These are phyloP conservation scores for Closterium sp. DNA, from an alignment of 139 green algal genomes.

Conservation along the genomic window DNA sequence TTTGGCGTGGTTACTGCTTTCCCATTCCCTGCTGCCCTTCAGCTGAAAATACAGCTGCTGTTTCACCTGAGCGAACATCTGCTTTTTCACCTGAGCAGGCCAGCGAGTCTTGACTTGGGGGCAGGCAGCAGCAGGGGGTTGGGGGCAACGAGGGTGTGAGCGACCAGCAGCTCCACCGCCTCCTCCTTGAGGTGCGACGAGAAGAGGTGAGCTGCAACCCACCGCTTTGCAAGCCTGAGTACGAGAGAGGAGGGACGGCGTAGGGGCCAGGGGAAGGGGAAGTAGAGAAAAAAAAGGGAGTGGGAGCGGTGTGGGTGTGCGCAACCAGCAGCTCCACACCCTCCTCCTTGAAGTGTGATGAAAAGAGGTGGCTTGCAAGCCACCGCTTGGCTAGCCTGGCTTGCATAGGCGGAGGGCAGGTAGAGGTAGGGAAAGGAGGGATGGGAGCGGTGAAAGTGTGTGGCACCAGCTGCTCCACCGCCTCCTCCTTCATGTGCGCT, in stretches of 20 bases:
- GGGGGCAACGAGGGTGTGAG: conserved; percentile 36
- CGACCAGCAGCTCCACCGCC: conserved; percentile 54
- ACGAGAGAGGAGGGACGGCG: too few relatives aligned
- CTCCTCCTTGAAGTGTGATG: neutral
- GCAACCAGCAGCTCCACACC: neutral
- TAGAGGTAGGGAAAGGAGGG: too few relatives aligned
- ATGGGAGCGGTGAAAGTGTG: too few relatives aligned
- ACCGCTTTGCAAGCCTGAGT: conserved; percentile 51
- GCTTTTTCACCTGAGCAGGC: conserved; percentile 33
- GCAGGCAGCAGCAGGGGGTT: conserved; percentile 15
- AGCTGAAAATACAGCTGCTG: neutral
- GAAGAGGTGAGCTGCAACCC: conserved; percentile 51
- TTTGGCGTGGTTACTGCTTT: too few relatives aligned
- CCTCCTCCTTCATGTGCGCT: too few relatives aligned
- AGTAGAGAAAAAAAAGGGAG: neutral
- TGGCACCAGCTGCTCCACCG: too few relatives aligned
- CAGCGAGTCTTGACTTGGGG: conserved; percentile 44
- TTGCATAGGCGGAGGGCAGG: too few relatives aligned
- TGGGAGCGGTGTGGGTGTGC: neutral
- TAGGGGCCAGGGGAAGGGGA: too few relatives aligned
- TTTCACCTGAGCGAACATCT: neutral
- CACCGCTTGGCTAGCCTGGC: neutral
- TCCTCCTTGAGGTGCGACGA: conserved; percentile 37
- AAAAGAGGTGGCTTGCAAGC: neutral
- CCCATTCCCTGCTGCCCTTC: too few relatives aligned